Evolutionary conservation across 768 basidiomycete genomes (phyloP).

Genomic region (Hypholoma fasciculare): DNA sequence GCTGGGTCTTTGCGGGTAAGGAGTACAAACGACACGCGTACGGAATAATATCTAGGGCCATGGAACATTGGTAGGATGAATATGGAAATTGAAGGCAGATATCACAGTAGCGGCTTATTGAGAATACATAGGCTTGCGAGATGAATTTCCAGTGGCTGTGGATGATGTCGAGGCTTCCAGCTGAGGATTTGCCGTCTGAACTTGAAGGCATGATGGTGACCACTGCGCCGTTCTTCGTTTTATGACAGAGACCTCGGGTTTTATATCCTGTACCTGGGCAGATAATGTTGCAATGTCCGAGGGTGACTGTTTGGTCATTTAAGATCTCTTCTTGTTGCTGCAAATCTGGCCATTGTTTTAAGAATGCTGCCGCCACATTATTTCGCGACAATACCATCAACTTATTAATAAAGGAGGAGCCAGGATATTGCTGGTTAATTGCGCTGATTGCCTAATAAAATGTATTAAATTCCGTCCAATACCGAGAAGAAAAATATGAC

Average conservation of each 20-base stretch:
- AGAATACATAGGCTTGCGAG: too few species aligned
- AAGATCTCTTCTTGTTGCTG: neutral
- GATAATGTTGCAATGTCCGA: neutral
- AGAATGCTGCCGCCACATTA: neutral
- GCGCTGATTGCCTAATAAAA: neutral
- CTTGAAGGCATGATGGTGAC: neutral
- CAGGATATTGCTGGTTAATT: neutral
- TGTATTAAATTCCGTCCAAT: neutral
- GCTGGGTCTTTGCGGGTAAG: too few species aligned
- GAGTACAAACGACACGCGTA: too few species aligned
- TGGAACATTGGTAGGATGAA: too few species aligned
- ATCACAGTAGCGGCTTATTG: too few species aligned
- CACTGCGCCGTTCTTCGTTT: neutral
- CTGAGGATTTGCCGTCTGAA: neutral
- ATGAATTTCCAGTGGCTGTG: too few species aligned
- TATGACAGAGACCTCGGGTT: neutral
- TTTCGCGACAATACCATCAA: neutral
- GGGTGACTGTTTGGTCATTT: neutral
- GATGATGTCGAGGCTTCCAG: neutral
- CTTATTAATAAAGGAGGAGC: neutral
- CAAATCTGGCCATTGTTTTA: neutral
- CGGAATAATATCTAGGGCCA: too few species aligned
- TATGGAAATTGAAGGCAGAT: too few species aligned
- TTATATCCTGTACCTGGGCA: neutral
- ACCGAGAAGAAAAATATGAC: neutral